Evolutionary conservation across 2,329 filamentous ascomycete species (phyloP).

Genomic region (Talaromyces sp.): DNA sequence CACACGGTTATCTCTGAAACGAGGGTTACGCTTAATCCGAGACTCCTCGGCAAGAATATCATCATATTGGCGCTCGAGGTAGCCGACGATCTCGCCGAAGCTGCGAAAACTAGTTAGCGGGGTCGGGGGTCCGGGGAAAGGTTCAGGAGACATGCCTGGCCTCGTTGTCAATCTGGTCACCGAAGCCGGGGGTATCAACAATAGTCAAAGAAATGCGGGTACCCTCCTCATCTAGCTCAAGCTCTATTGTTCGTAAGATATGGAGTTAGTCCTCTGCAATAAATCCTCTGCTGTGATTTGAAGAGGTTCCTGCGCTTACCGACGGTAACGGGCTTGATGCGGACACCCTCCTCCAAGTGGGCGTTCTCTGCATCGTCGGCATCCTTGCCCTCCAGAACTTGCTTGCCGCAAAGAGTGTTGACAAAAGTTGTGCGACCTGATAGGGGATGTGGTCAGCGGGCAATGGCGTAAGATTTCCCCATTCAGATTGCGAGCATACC

Average conservation of each 20-base stretch:
- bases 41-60: constrained; percentile 99
- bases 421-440: constrained; percentile 96
- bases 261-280: constrained; percentile 1
- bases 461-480: constrained; percentile 12
- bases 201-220: constrained; percentile 98
- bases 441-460: constrained; percentile 15
- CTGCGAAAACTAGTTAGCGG: constrained; percentile 52
- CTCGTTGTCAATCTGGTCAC: constrained; percentile 99
- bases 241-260: constrained; percentile 59
- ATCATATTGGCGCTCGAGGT: constrained; percentile 98
- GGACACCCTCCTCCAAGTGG: constrained; percentile 93
- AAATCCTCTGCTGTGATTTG: constrained; percentile 3
- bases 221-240: constrained; percentile 96
- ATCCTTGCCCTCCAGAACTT: constrained; percentile 88
- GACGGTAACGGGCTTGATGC: constrained; percentile 98
- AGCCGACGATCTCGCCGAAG: constrained; percentile 96
- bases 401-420: constrained; percentile 97
- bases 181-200: constrained; percentile 97
- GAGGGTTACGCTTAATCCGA: constrained; percentile 99
- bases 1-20: constrained; percentile 98
- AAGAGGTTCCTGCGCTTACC: constrained; percentile 62
- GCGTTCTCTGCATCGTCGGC: constrained; percentile 85
- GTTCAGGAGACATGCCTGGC: constrained; percentile 67
- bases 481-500: constrained; percentile 58
- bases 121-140: background rate